These are phyloP conservation scores for Pigoraptor vietnamica DNA, from an alignment of 78 protist genomes.

Conservation along the genomic window DNA sequence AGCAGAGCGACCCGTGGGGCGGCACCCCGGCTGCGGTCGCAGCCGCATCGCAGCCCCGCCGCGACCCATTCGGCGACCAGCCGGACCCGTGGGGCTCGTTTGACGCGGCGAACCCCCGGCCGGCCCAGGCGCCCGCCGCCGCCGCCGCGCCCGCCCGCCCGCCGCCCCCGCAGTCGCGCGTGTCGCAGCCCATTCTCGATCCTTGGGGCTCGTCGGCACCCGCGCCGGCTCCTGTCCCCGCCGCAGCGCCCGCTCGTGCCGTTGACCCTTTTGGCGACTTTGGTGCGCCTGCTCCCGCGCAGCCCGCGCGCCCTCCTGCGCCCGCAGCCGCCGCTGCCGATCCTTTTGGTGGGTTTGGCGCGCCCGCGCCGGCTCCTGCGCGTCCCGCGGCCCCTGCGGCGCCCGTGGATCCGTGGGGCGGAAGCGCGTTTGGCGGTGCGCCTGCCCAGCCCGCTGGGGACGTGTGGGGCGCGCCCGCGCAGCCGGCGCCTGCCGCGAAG, in stretches of 20 bases:
- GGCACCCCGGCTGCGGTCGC: not conserved
- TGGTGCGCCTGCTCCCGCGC: not conserved
- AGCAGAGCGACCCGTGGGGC: slow-evolving; percentile 4
- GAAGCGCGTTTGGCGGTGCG: not conserved
- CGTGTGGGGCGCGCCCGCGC: not conserved
- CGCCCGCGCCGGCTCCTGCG: not conserved
- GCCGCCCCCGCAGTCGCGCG: not conserved
- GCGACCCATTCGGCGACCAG: not conserved
- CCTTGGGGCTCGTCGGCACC: not conserved
- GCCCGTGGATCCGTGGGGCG: not conserved
- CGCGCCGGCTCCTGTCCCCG: not conserved
- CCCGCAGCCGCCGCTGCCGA: not conserved
- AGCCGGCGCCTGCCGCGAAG: not conserved
- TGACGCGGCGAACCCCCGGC: not conserved
- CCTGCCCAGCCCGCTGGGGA: not conserved
- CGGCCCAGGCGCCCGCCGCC: not conserved
- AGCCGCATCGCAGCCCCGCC: not conserved
- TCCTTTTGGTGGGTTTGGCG: not conserved
- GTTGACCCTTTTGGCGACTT: not conserved
- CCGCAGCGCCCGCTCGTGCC: not conserved
- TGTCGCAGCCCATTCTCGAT: not conserved
- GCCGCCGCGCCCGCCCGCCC: not conserved
- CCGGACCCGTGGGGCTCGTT: not conserved
- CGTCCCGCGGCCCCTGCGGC: not conserved
- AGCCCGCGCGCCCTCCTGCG: not conserved